Conservation (phyloP, 768 basidiomycete species). For the Amanita jacksonii region DNA sequence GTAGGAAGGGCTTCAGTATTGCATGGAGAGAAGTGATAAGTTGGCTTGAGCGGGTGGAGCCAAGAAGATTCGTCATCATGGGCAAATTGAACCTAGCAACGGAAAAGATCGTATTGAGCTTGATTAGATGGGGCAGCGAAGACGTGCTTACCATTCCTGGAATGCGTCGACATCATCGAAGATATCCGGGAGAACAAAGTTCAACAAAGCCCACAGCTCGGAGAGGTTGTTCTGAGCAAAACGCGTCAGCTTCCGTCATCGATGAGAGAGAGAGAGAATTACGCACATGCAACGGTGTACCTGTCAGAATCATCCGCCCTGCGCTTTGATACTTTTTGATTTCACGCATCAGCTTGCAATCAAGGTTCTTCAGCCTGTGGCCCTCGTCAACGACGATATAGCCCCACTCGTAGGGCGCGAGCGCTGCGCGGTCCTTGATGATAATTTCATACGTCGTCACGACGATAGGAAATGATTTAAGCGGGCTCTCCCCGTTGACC, state of each 20-base stretch:
- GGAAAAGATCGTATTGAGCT: not conserved
- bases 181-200: conserved; percentile 91
- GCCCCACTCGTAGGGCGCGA: conserved; percentile 61
- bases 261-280: not conserved
- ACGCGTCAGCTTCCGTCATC: not conserved
- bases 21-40: conserved; percentile 77
- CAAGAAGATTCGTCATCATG: conserved; percentile 45
- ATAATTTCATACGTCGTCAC: conserved; percentile 92
- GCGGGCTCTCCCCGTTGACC: conserved; percentile 14
- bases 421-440: conserved; percentile 67
- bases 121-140: not conserved
- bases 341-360: conserved; percentile 84
- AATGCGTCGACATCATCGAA: conserved; percentile 86
- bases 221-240: conserved; percentile 89
- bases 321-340: conserved; percentile 81
- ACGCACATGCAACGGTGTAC: conserved; percentile 89
- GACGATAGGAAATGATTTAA: conserved; percentile 57
- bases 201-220: conserved; percentile 91
- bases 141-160: conserved; percentile 63
- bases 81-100: conserved; percentile 60
- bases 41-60: conserved; percentile 46
- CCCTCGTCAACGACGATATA: conserved; percentile 97
- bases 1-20: conserved; percentile 91
- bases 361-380: conserved; percentile 89
- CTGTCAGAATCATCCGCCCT: conserved; percentile 88